Base-by-base conservation (phyloP, 225 moss, liverwort and hornwort species). In the Straminergon stramineum region DNA sequence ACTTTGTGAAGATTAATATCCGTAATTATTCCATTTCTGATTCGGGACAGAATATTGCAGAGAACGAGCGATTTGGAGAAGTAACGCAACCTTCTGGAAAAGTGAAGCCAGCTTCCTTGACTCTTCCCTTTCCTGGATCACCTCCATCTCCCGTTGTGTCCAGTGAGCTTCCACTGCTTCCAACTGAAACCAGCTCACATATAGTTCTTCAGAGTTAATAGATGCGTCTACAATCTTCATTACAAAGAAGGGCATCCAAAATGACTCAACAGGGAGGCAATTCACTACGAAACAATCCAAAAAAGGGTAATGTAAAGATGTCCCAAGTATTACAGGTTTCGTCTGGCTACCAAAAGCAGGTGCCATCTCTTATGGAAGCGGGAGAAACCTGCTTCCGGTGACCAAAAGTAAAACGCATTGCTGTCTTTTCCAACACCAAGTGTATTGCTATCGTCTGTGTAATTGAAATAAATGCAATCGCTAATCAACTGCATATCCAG, bases 101-200 rank as follows among this genome's bases (percentile, higher is more conserved):
- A 92, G 92, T 15, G 69, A 84, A 62, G 91, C 93, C 88, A 93
- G 63, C 84, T 91, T 92, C 81, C 91, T 90, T 7, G 93, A 85
- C 75, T 95, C 95, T 20, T 91, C 87, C 62, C 92, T 90, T 88
- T 94, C 94, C 56, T 92, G 74, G 66, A 75, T 68, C 35, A 90
- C 86, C 78, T 95, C 95, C 69, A 19, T 82, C 92, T 95, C 95
- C 65, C 91, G 88, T 84, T 94, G 90, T n/a, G 91, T 87, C 92
- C 94, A 94, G 84, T 95, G 93, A 35, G 91, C 87, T 91, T 93
- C 94, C 86, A 95, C 85, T 71, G 93, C 93, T 73, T 95, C 89
- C 68, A 94, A 84, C 95, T 95, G 92, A 75, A 58, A 64, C 30
- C 39, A 64, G 64, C 21, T 77, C 64, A 86, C 30, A 86, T 63